Evolutionary conservation across 1,284 basidiomycete species (phyloP).

Genomic region (Cutaneotrichosporon cutaneum): DNA sequence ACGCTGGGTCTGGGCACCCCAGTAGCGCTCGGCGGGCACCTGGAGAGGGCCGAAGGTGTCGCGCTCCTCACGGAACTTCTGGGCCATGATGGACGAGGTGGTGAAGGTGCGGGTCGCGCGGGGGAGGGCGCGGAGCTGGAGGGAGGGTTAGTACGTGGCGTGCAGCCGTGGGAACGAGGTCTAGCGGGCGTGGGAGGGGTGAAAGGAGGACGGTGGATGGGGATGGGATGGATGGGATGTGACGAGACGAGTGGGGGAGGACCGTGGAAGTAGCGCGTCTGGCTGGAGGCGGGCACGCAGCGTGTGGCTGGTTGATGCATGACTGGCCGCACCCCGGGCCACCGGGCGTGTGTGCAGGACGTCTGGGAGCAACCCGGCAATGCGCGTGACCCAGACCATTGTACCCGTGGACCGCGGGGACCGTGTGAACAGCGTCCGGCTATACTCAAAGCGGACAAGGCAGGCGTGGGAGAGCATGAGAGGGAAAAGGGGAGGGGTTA

Average conservation of each 20-base stretch:
- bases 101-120: conserved; percentile 28
- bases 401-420: not conserved
- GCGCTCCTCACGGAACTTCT: conserved; percentile 51
- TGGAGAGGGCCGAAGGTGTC: conserved; percentile 61
- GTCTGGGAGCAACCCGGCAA: not conserved
- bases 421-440: not conserved
- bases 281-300: not conserved
- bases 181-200: not conserved
- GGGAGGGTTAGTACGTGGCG: conserved; percentile 5
- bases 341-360: too few species aligned
- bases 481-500: conserved; percentile 1
- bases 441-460: not conserved
- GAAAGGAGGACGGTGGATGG: not conserved
- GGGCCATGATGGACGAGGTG: conserved; percentile 41
- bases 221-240: not conserved
- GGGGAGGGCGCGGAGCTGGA: conserved; percentile 29
- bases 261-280: not conserved
- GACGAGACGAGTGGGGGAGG: not conserved
- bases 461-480: not conserved
- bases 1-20: conserved; percentile 99
- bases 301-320: not conserved
- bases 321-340: too few species aligned
- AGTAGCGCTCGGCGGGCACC: conserved; percentile 92
- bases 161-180: not conserved
- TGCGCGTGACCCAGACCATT: not conserved